phyloP scores from a whole-genome alignment of 371 early-diverging fungal species.

The Mucor saturninus region DNA sequence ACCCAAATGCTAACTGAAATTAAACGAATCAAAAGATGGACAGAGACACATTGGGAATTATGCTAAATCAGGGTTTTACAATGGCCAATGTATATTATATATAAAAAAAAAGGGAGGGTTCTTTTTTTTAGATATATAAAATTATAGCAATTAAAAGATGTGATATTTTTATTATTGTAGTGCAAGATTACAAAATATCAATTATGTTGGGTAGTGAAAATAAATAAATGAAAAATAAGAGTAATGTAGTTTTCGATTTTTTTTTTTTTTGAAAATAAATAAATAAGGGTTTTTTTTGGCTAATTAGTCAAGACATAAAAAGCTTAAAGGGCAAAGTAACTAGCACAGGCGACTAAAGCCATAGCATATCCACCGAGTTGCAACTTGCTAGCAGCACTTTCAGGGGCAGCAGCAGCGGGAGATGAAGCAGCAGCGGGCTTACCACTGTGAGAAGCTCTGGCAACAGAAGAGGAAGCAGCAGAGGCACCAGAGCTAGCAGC shows the following conservation, averaged over 20 bases:
- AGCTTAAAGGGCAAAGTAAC: slow-evolving; percentile 21
- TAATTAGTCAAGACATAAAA: background rate
- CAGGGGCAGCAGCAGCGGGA: background rate
- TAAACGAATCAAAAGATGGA: too few species aligned
- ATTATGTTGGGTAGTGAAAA: background rate
- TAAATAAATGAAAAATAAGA: background rate
- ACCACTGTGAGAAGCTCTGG: background rate
- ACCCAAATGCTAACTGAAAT: too few species aligned
- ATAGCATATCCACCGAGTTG: slow-evolving; percentile 11
- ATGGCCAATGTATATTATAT: too few species aligned
- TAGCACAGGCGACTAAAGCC: slow-evolving; percentile 15
- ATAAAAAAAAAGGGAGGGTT: too few species aligned
- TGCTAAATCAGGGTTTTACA: too few species aligned
- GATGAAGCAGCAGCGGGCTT: slow-evolving; percentile 2
- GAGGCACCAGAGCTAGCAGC: slow-evolving; percentile 1
- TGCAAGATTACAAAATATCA: background rate
- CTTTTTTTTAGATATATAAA: too few species aligned
- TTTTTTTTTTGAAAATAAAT: slow-evolving; percentile 6
- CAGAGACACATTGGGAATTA: too few species aligned
- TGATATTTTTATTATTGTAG: background rate
- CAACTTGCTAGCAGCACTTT: slow-evolving; percentile 14
- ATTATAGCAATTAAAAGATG: background rate
- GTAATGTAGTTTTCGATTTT: slow-evolving; percentile 8
- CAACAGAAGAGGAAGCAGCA: background rate
- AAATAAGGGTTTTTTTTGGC: background rate